Evolutionary conservation across 2,329 filamentous ascomycete genomes (phyloP).

Genomic region (Cercospora sp.): DNA sequence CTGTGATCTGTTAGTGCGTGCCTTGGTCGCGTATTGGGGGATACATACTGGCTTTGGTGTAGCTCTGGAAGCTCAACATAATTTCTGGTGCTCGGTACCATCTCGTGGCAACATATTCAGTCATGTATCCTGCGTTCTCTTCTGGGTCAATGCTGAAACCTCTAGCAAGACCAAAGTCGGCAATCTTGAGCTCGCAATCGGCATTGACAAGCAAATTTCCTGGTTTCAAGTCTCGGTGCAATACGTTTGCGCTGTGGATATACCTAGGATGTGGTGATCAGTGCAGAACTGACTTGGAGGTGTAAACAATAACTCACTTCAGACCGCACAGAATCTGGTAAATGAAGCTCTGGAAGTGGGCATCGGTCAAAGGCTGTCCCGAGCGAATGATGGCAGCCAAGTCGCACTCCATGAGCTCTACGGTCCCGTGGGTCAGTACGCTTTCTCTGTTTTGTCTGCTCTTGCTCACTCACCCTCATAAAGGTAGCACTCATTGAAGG

Average conservation of each 20-base stretch:
- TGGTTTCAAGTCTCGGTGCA: constrained; percentile 95
- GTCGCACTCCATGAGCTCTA: constrained; percentile 99
- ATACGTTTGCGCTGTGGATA: constrained; percentile 96
- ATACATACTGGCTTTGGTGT: constrained; percentile 97
- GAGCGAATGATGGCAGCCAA: constrained; percentile 96
- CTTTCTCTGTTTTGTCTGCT: neutral
- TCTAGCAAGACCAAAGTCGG: constrained; percentile 93
- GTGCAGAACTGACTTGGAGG: constrained; percentile 24
- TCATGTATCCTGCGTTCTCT: constrained; percentile 99
- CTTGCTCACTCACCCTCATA: constrained; percentile 74
- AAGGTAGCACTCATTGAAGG: constrained; percentile 98
- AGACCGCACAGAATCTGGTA: constrained; percentile 92
- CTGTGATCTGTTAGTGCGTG: constrained; percentile 50
- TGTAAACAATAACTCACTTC: constrained; percentile 84
- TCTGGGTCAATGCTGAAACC: constrained; percentile 97
- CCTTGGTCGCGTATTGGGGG: neutral
- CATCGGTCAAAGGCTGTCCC: constrained; percentile 93
- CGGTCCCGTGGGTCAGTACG: neutral
- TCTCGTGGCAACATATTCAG: constrained; percentile 95
- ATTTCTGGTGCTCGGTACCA: constrained; percentile 99
- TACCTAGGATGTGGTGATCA: constrained; percentile 51
- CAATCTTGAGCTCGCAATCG: constrained; percentile 99
- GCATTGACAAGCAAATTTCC: constrained; percentile 97
- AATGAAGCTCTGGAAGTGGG: constrained; percentile 99
- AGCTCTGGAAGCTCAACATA: constrained; percentile 99